Conservation (phyloP, 352 stramenopile species). For the Albugo laibachii region DNA sequence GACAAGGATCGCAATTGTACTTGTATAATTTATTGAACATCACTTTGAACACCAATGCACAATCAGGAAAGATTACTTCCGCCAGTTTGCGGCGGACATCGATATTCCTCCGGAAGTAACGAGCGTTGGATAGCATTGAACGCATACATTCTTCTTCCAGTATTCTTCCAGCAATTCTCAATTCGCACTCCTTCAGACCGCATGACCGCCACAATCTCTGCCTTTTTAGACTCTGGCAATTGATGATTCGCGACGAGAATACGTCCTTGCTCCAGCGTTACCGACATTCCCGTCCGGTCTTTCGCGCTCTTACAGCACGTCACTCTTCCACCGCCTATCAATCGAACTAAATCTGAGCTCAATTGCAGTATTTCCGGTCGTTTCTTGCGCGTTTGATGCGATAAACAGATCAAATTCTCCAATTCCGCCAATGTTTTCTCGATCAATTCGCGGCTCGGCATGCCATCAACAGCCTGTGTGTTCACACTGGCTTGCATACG, state of each 20-base stretch:
- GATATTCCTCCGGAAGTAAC: conserved; percentile 63
- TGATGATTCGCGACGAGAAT: conserved; percentile 68
- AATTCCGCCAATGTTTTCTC: conserved; percentile 28
- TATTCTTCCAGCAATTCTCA: conserved; percentile 76
- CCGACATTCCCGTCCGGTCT: conserved; percentile 93
- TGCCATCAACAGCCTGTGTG: too few relatives aligned
- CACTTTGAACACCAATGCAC: too few relatives aligned
- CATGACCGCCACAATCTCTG: conserved; percentile 64
- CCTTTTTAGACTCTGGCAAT: conserved; percentile 47
- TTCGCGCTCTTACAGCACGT: conserved; percentile 97
- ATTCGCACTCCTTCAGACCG: conserved; percentile 66
- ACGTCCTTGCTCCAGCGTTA: conserved; percentile 87
- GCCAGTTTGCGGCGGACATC: conserved; percentile 55
- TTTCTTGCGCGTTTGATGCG: conserved; percentile 58
- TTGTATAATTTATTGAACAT: too few relatives aligned
- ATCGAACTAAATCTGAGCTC: conserved; percentile 56
- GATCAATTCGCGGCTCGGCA: conserved; percentile 21
- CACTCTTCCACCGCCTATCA: conserved; percentile 74
- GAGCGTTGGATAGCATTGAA: conserved; percentile 75
- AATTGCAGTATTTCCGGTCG: conserved; percentile 70
- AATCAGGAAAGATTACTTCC: conserved; percentile 59
- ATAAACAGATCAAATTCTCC: conserved; percentile 48
- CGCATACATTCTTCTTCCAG: conserved; percentile 53
- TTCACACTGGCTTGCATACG: conserved; percentile 12
- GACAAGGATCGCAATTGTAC: too few relatives aligned